A percentile compares a stretch with the other conserved stretches of the same genome.
Conservation (phyloP, 352 stramenopile species). For the Phytophthora pseudosyringae region DNA sequence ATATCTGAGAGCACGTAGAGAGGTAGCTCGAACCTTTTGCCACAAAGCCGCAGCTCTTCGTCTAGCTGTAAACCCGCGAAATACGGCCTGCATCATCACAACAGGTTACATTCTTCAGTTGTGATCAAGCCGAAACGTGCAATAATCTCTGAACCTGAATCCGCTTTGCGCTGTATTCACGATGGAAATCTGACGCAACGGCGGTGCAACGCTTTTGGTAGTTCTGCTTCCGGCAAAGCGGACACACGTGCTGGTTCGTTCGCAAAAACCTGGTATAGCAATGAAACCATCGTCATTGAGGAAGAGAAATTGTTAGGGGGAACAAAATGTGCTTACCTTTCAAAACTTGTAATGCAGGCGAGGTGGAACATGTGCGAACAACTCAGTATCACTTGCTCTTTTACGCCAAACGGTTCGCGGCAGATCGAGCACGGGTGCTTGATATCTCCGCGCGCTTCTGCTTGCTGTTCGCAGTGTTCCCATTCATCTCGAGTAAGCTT, state of each 20-base stretch:
- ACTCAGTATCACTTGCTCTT: conserved; percentile 84
- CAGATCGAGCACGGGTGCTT: conserved; percentile 85
- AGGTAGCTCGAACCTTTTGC: conserved; percentile 33
- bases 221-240: conserved; percentile 83
- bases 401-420: conserved; percentile 70
- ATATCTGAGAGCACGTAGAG: too few relatives aligned
- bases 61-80: conserved; percentile 47
- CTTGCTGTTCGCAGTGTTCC: conserved; percentile 72
- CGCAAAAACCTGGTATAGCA: conserved; percentile 62
- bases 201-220: conserved; percentile 79
- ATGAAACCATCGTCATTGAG: background rate
- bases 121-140: background rate
- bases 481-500: conserved; percentile 78
- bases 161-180: conserved; percentile 52
- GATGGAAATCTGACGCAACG: conserved; percentile 54
- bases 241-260: conserved; percentile 80
- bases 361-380: conserved; percentile 91
- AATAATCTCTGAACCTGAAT: conserved; percentile 54
- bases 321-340: conserved; percentile 42
- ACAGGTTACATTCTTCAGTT: background rate
- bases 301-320: background rate
- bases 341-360: conserved; percentile 82
- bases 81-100: conserved; percentile 27
- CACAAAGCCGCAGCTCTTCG: conserved; percentile 29
- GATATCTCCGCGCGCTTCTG: conserved; percentile 65